These are phyloP conservation scores for Globisporangium recalcitrans DNA, from an alignment of 352 stramenopile species.

Conservation along the genomic window DNA sequence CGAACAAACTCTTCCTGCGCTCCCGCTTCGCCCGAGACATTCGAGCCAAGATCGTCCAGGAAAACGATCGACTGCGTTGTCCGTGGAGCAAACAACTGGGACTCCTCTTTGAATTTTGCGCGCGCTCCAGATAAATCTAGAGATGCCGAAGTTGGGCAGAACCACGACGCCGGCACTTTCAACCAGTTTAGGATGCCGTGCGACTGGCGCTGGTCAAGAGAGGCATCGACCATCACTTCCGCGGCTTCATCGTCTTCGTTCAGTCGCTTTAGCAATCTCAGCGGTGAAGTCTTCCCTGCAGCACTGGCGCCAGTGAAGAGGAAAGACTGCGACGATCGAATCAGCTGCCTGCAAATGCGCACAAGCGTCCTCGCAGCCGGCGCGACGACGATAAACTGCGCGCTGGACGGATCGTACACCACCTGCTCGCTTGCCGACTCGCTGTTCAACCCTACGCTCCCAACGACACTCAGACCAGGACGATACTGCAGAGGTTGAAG, in stretches of 20 bases:
- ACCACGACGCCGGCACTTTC: slow-evolving; percentile 37
- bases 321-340: slow-evolving; percentile 40
- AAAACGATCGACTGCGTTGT: slow-evolving; percentile 40
- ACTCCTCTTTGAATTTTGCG: slow-evolving; percentile 30
- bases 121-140: slow-evolving; percentile 3
- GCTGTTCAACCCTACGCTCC: background rate
- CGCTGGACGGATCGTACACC: slow-evolving; percentile 23
- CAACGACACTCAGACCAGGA: background rate
- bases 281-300: slow-evolving; percentile 44
- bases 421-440: slow-evolving; percentile 11
- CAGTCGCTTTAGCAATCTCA: slow-evolving; percentile 31
- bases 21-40: background rate
- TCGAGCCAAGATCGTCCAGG: slow-evolving; percentile 39
- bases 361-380: slow-evolving; percentile 21
- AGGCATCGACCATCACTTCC: slow-evolving; percentile 42
- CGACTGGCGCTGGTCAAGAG: slow-evolving; percentile 34
- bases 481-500: slow-evolving; percentile 9
- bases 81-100: slow-evolving; percentile 28
- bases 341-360: slow-evolving; percentile 30
- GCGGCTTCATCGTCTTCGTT: slow-evolving; percentile 34
- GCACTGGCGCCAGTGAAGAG: slow-evolving; percentile 38
- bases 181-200: slow-evolving; percentile 48
- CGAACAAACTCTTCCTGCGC: slow-evolving; percentile 39
- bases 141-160: slow-evolving; percentile 12
- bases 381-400: slow-evolving; percentile 35